These are phyloP conservation scores for Phlebopus sp. DNA, from an alignment of 1,284 basidiomycete species.

Conservation along the genomic window DNA sequence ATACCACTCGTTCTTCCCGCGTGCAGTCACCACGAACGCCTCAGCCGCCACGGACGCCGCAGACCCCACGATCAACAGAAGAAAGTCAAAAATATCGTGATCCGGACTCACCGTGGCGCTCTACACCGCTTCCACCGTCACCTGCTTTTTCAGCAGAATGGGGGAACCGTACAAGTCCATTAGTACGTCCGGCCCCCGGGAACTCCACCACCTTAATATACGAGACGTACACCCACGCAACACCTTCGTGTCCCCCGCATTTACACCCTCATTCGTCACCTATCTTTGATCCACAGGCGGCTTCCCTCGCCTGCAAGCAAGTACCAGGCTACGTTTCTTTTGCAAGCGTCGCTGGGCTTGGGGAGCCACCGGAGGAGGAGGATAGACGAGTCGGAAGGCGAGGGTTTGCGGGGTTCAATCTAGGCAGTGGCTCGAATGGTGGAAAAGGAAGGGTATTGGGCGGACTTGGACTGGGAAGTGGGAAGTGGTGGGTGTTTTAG, in stretches of 20 bases:
- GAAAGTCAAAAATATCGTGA: slow-evolving; percentile 9
- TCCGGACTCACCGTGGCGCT: slow-evolving; percentile 28
- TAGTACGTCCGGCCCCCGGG: slow-evolving; percentile 24
- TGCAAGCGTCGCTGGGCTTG: slow-evolving; percentile 65
- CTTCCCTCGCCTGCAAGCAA: slow-evolving; percentile 51
- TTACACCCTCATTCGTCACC: slow-evolving; percentile 23
- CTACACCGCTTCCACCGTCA: slow-evolving; percentile 29
- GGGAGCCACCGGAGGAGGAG: slow-evolving; percentile 48
- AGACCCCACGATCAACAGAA: slow-evolving; percentile 15
- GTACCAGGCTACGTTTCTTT: slow-evolving; percentile 69
- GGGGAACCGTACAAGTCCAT: slow-evolving; percentile 17
- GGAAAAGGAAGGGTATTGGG: slow-evolving; percentile 17
- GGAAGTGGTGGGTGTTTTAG: slow-evolving; percentile 29
- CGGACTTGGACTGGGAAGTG: slow-evolving; percentile 23
- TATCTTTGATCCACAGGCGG: slow-evolving; percentile 59
- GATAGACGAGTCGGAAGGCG: slow-evolving; percentile 19
- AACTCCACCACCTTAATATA: slow-evolving; percentile 9
- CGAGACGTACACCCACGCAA: slow-evolving; percentile 9
- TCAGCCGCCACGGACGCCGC: slow-evolving; percentile 10
- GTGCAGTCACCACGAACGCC: slow-evolving; percentile 6
- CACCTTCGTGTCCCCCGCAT: slow-evolving; percentile 9
- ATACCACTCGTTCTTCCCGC: background rate
- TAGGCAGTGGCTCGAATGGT: slow-evolving; percentile 10
- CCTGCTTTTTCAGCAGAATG: slow-evolving; percentile 20
- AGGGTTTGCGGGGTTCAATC: slow-evolving; percentile 9